Evolutionary conservation across 176 grass and related monocot genomes (phyloP).

Genomic region (Cymbopogon citratus): DNA sequence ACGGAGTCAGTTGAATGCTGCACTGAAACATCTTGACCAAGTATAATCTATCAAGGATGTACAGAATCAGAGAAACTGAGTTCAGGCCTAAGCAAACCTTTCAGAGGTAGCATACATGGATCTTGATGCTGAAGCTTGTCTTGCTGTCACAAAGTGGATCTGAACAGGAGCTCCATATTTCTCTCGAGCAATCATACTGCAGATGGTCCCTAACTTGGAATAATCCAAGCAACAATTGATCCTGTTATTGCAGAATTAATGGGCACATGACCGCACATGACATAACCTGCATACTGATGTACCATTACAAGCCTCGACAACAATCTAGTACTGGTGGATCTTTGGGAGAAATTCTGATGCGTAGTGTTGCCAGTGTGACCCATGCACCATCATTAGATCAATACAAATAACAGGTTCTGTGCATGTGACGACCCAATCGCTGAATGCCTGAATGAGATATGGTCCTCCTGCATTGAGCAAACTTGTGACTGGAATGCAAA

Average conservation of each 20-base stretch:
- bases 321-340: constrained; percentile 1
- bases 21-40: neutral
- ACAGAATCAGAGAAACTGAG: constrained; percentile 7
- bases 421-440: constrained; percentile 9
- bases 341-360: no score
- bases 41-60: constrained; percentile 11
- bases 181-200: constrained; percentile 3
- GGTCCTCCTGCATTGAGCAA: constrained; percentile 18
- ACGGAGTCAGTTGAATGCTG: neutral
- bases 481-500: constrained; percentile 14
- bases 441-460: constrained; percentile 5
- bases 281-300: constrained; percentile 19
- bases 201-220: constrained; percentile 30
- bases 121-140: neutral
- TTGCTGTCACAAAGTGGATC: constrained; percentile 21
- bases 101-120: neutral
- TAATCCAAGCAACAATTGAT: constrained; percentile 9
- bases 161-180: neutral
- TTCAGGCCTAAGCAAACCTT: neutral
- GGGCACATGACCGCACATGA: constrained; percentile 1
- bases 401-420: constrained; percentile 1
- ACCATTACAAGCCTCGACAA: neutral
- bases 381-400: constrained; percentile 15
- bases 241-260: constrained; percentile 11
- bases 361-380: neutral